Evolutionary conservation across 345 rosid species (phyloP).

Genomic region (Brassica cretica): DNA sequence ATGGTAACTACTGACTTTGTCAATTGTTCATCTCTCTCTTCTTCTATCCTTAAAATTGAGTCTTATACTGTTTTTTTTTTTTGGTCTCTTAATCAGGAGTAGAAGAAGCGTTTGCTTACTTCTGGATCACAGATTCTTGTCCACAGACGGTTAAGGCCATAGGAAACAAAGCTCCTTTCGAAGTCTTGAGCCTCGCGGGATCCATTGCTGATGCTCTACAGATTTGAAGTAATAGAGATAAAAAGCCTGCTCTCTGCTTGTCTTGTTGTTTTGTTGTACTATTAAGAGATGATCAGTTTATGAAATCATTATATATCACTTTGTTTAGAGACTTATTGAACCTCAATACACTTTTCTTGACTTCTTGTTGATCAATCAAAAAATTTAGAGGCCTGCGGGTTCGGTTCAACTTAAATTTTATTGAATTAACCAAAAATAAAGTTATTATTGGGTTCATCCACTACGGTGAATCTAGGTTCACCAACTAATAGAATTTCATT

Average conservation of each 20-base stretch:
- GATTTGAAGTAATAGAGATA: conserved; percentile 48
- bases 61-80: neutral
- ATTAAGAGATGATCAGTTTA: conserved; percentile 22
- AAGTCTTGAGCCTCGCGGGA: conserved; percentile 86
- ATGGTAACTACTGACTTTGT: conserved; percentile 46
- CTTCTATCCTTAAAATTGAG: neutral
- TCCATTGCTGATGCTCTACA: conserved; percentile 89
- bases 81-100: conserved; percentile 32
- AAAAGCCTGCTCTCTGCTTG: conserved; percentile 12
- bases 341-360: neutral
- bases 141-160: conserved; percentile 82
- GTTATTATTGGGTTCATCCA: no score
- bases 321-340: conserved; percentile 5
- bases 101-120: conserved; percentile 68
- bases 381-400: no score
- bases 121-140: conserved; percentile 98
- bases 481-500: no score
- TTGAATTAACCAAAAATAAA: no score
- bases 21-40: neutral
- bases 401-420: no score
- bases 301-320: neutral
- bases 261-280: conserved; percentile 15
- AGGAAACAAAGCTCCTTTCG: conserved; percentile 76
- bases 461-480: no score
- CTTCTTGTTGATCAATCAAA: neutral